Evolutionary conservation across 2,329 filamentous ascomycete species (phyloP), one percentile per base, ranked within the genome.

Genomic region (Ceratocystiopsis sp.): DNA sequence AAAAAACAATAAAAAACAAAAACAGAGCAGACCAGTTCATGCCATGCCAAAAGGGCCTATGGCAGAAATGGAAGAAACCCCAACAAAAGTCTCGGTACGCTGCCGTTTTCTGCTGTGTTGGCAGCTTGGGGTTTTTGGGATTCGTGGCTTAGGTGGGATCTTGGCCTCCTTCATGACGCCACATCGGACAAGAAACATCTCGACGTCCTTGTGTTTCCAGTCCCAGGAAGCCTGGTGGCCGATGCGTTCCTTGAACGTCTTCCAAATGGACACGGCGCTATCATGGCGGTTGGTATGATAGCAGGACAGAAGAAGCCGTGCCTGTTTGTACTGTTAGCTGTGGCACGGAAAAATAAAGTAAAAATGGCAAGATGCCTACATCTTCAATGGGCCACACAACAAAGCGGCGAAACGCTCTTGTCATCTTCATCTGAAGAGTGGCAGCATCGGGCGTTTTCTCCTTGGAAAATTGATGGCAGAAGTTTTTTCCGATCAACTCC

Each of bases 381-480:
- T 75, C 71, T 47, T 51, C 53, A 11, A 57, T 48, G 2, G 67
- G 61, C 70, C 70, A 74, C 1, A 63, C 54, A 13, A 64, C 59
- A 42, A 67, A 66, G 47, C 65, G 68, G 43, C 65, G 57, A 17
- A 71, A 64, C 3, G 64, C 64, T 8, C 71, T 63, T 13, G 65
- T 65, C 36, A 72, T 61, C 52, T 67, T 69, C 71, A 75, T 75
- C 50, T 75, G 71, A 5, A 75, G 59, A 41, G 64, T 63, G 40
- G 70, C 66, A 48, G 69, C 52, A 38, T 15, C 49, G 44, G 36
- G 45, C 52, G 19, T 16, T 12, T 35, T 41, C 7, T 21, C 19
- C 7, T 7, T 21, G 3, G 46, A 35, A 7, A 58, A 59, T 14
- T 57, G 56, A 46, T 61, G 58, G 11, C 46, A 46, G 46, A 62